Conservation (phyloP, 2,329 filamentous ascomycete genomes). For the Penicillium sp. region DNA sequence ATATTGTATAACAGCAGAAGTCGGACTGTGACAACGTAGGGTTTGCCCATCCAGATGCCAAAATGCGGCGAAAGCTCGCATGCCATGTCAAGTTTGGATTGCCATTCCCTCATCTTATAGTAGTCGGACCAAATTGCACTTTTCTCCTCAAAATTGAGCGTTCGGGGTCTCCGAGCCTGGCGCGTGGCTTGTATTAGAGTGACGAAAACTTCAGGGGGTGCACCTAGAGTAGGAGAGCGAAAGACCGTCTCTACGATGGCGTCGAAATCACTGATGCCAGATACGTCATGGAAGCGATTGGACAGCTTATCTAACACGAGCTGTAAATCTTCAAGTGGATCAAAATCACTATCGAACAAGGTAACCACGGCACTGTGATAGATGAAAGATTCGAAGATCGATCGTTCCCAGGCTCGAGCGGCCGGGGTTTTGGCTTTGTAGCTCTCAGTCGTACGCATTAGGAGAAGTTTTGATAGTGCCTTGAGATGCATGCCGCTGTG, state of each 20-base stretch:
- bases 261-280: background rate
- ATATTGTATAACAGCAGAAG: background rate
- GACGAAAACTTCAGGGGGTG: background rate
- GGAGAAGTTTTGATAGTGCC: background rate
- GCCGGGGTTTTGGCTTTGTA: background rate
- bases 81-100: background rate
- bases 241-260: background rate
- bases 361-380: background rate
- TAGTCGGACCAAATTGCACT: background rate
- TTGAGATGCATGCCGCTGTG: background rate
- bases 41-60: background rate
- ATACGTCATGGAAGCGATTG: background rate
- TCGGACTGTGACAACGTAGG: background rate
- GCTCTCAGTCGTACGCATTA: background rate
- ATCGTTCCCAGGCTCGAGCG: background rate
- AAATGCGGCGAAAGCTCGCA: background rate
- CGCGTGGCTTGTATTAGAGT: background rate
- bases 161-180: background rate
- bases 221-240: background rate
- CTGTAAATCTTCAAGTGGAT: background rate
- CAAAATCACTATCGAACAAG: background rate
- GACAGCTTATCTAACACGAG: background rate
- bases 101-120: background rate
- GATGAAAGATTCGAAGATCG: background rate
- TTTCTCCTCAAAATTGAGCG: background rate